Percentiles rank a stretch among this genome's conserved stretches.
phyloP scores from a whole-genome alignment of 139 green algal genomes.

The Yamagishiella unicocca region DNA sequence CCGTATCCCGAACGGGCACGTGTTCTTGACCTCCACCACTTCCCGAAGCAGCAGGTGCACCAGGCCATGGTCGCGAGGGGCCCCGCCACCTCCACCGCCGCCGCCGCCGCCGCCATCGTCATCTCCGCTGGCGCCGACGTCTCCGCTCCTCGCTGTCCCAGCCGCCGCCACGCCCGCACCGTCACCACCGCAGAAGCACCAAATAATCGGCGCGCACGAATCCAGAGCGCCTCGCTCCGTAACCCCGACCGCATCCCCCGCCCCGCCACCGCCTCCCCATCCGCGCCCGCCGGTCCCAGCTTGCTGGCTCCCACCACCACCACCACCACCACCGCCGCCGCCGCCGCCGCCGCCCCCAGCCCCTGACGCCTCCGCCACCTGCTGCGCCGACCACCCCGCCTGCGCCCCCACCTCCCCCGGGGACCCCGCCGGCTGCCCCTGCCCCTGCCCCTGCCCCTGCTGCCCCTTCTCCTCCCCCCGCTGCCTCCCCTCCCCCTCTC shows the following conservation, averaged over 20 bases:
- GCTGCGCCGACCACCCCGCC: neutral
- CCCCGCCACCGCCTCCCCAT: neutral
- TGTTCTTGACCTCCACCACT: conserved; percentile 86
- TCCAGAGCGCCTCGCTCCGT: neutral
- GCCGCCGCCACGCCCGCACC: neutral
- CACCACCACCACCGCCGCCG: neutral
- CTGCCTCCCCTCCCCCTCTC: neutral
- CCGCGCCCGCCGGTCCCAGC: neutral
- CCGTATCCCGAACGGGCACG: conserved; percentile 71
- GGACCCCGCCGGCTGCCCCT: neutral
- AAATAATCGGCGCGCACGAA: neutral
- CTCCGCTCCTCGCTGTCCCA: neutral
- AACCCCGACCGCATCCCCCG: neutral
- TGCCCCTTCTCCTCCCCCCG: neutral
- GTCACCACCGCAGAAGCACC: neutral
- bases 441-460: neutral
- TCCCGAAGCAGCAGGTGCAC: conserved; percentile 52
- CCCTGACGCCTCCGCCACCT: no score
- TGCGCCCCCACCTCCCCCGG: neutral
- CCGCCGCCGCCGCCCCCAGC: neutral
- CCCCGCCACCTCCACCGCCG: neutral
- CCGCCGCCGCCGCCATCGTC: no score
- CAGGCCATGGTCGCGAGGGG: neutral
- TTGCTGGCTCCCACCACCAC: neutral
- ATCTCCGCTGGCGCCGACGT: neutral